Evolutionary conservation across 2,329 filamentous ascomycete species (phyloP).

Genomic region (Apiospora kogelbergensis): DNA sequence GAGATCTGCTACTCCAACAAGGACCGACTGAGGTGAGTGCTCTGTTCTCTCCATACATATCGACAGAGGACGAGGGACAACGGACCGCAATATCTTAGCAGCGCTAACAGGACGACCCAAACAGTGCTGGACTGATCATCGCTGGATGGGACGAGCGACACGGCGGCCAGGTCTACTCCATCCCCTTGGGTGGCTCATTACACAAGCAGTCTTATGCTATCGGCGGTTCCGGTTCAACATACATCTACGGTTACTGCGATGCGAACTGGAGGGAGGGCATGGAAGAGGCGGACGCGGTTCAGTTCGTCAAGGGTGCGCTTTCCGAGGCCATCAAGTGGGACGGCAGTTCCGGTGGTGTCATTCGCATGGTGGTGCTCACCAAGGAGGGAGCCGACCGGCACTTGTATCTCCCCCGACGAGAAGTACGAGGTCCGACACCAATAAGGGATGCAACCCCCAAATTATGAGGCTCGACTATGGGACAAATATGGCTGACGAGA

Average conservation of each 20-base stretch:
- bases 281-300: constrained; percentile 85
- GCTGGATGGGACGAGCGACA: constrained; percentile 96
- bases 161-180: constrained; percentile 96
- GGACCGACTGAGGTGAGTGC: constrained; percentile 76
- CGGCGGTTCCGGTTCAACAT: constrained; percentile 94
- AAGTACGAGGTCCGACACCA: constrained; percentile 75
- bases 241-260: constrained; percentile 99
- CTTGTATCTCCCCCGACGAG: constrained; percentile 92
- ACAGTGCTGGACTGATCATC: constrained; percentile 92
- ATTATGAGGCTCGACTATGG: not conserved
- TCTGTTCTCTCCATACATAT: not conserved
- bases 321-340: constrained; percentile 99
- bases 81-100: too few relatives aligned
- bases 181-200: constrained; percentile 91
- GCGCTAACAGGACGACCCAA: not conserved
- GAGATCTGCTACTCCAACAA: constrained; percentile 99
- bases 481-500: constrained; percentile 1
- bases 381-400: constrained; percentile 87
- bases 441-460: constrained; percentile 22
- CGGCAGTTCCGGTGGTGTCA: constrained; percentile 96
- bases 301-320: constrained; percentile 90
- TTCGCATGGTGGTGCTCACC: constrained; percentile 95
- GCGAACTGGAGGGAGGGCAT: constrained; percentile 94
- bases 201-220: constrained; percentile 98
- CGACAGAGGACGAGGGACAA: constrained; percentile 11